phyloP scores from a whole-genome alignment of 2,329 filamentous ascomycete genomes.

The Microdochium paspali region DNA sequence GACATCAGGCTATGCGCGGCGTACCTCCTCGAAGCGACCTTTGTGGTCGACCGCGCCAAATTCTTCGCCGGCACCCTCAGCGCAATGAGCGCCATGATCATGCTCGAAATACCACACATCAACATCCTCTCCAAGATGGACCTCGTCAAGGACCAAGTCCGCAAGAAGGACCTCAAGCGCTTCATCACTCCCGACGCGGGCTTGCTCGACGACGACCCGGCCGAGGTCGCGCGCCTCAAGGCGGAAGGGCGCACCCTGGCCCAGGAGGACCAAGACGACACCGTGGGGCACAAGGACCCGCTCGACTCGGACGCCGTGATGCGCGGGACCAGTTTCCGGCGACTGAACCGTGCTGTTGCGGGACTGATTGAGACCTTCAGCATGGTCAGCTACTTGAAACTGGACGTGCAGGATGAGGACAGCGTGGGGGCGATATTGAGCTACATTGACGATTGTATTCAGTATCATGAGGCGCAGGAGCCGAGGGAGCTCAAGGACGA shows the following conservation, averaged over 20 bases:
- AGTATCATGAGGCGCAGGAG: slow-evolving; percentile 24
- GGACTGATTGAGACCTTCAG: slow-evolving; percentile 93
- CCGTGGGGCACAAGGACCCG: slow-evolving; percentile 40
- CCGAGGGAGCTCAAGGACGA: slow-evolving; percentile 22
- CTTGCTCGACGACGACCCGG: slow-evolving; percentile 71
- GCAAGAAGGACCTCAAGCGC: slow-evolving; percentile 78
- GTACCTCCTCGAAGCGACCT: slow-evolving; percentile 91
- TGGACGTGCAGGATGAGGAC: slow-evolving; percentile 86
- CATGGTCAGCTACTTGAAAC: slow-evolving; percentile 90
- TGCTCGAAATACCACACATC: slow-evolving; percentile 94
- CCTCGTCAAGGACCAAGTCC: slow-evolving; percentile 80
- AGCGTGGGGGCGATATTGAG: slow-evolving; percentile 64
- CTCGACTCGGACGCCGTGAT: slow-evolving; percentile 62
- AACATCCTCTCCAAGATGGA: slow-evolving; percentile 99
- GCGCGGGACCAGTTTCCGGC: slow-evolving; percentile 72
- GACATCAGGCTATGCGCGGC: slow-evolving; percentile 89
- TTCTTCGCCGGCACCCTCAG: slow-evolving; percentile 94
- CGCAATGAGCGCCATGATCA: slow-evolving; percentile 98
- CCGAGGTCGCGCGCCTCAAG: slow-evolving; percentile 34
- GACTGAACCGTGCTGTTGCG: slow-evolving; percentile 79
- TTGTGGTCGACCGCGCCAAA: slow-evolving; percentile 90
- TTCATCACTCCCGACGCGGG: slow-evolving; percentile 82
- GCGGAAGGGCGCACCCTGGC: slow-evolving; percentile 13
- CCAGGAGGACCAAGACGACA: slow-evolving; percentile 12
- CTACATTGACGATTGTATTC: slow-evolving; percentile 42